A percentile compares a stretch with the other conserved stretches of the same genome.
Conservation (phyloP, 2,329 filamentous ascomycete genomes). For the Didymella glomerata region DNA sequence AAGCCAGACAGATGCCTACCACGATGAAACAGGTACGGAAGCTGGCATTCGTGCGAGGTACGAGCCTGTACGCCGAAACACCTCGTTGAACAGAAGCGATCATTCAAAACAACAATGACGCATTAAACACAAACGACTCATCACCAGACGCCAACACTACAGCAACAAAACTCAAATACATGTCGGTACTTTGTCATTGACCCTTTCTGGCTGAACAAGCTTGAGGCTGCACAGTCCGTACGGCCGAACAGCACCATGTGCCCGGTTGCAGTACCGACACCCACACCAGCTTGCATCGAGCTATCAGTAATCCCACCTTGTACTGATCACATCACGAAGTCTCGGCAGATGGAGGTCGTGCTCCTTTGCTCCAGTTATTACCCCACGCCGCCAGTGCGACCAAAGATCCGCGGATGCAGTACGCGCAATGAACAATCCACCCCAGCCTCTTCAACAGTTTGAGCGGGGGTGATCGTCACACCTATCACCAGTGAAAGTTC, state of each 20-base stretch:
- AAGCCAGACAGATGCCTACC: not conserved
- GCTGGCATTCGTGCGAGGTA: not conserved
- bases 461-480: slow-evolving; percentile 15
- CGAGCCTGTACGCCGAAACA: not conserved
- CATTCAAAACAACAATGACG: not conserved
- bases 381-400: slow-evolving; percentile 15
- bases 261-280: not conserved
- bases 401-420: slow-evolving; percentile 12
- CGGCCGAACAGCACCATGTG: slow-evolving; percentile 5
- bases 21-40: slow-evolving; percentile 5
- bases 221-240: not conserved
- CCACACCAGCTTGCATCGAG: slow-evolving; percentile 1
- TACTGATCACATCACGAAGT: slow-evolving; percentile 4
- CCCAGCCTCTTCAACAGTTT: slow-evolving; percentile 6
- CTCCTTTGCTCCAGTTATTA: slow-evolving; percentile 11
- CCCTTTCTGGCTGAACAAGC: not conserved
- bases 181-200: not conserved
- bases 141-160: not conserved
- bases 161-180: not conserved
- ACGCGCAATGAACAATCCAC: slow-evolving; percentile 18
- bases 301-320: not conserved
- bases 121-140: not conserved
- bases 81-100: not conserved
- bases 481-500: slow-evolving; percentile 1
- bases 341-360: slow-evolving; percentile 7